phyloP scores from a whole-genome alignment of 2,329 filamentous ascomycete genomes.

The Aspergillus fumigatus region DNA sequence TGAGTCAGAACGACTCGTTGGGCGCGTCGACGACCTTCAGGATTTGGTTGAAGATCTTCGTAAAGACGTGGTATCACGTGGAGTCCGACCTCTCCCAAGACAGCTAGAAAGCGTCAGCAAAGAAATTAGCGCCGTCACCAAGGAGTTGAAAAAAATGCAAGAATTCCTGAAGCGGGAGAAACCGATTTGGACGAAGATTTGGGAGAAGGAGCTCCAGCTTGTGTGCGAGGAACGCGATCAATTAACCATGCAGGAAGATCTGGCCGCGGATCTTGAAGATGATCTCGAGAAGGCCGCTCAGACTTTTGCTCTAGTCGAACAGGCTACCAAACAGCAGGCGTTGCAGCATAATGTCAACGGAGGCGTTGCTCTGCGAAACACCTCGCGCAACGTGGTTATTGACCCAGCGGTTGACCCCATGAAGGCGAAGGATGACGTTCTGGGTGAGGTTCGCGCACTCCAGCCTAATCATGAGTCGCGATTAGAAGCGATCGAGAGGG shows the following conservation, averaged over 20 bases:
- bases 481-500: slow-evolving; percentile 93
- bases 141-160: slow-evolving; percentile 90
- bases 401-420: slow-evolving; percentile 62
- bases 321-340: slow-evolving; percentile 95
- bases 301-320: slow-evolving; percentile 91
- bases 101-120: slow-evolving; percentile 87
- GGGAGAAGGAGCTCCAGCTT: slow-evolving; percentile 94
- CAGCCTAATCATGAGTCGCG: slow-evolving; percentile 92
- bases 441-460: slow-evolving; percentile 88
- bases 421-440: slow-evolving; percentile 82
- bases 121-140: slow-evolving; percentile 74
- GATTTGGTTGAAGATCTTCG: slow-evolving; percentile 93
- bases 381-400: slow-evolving; percentile 49
- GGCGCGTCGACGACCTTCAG: slow-evolving; percentile 92
- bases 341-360: slow-evolving; percentile 56
- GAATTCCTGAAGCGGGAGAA: slow-evolving; percentile 89
- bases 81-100: slow-evolving; percentile 82
- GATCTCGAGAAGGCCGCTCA: slow-evolving; percentile 92
- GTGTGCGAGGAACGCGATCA: slow-evolving; percentile 95
- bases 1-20: slow-evolving; percentile 86
- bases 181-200: slow-evolving; percentile 97
- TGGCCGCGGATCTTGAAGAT: slow-evolving; percentile 85
- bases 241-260: slow-evolving; percentile 91
- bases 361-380: slow-evolving; percentile 42
- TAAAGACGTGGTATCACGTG: slow-evolving; percentile 91